Conservation (phyloP, 768 basidiomycete species). For the Collybiopsis confluens region DNA sequence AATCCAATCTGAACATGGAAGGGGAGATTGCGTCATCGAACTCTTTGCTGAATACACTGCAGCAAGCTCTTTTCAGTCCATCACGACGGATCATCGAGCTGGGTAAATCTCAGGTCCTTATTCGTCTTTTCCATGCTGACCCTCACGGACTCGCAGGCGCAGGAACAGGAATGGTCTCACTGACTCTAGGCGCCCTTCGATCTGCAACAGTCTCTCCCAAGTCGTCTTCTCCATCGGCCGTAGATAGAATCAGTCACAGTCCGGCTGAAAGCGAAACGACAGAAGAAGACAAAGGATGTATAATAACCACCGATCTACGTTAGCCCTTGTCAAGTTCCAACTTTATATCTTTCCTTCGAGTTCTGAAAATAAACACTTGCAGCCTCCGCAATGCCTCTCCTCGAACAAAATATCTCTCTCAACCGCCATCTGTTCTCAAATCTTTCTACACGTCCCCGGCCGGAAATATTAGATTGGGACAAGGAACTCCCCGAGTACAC, state of each 20-base stretch:
- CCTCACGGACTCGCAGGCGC: conserved; percentile 47
- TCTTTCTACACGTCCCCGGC: conserved; percentile 19
- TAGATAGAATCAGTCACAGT: too few relatives aligned
- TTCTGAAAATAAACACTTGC: too few relatives aligned
- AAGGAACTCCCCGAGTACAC: conserved; percentile 45
- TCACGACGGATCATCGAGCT: conserved; percentile 58
- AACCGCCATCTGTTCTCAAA: conserved; percentile 34
- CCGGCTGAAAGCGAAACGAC: conserved; percentile 8
- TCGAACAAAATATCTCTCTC: conserved; percentile 62
- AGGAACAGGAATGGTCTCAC: conserved; percentile 79
- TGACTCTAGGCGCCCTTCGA: conserved; percentile 58
- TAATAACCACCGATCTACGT: conserved; percentile 76
- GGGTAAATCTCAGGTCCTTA: conserved; percentile 48
- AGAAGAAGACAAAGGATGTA: conserved; percentile 21
- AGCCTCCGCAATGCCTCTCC: conserved; percentile 81
- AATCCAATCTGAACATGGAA: background rate
- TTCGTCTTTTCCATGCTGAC: too few relatives aligned
- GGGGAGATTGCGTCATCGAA: background rate
- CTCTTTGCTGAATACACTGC: conserved; percentile 16
- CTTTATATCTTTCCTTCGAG: background rate
- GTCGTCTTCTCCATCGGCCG: background rate
- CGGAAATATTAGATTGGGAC: conserved; percentile 74
- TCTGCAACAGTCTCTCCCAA: conserved; percentile 22
- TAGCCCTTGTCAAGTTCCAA: conserved; percentile 27
- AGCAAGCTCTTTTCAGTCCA: conserved; percentile 35